Conservation (phyloP, 163 green algal species). For the Coccomyxa subellipsoidea region DNA sequence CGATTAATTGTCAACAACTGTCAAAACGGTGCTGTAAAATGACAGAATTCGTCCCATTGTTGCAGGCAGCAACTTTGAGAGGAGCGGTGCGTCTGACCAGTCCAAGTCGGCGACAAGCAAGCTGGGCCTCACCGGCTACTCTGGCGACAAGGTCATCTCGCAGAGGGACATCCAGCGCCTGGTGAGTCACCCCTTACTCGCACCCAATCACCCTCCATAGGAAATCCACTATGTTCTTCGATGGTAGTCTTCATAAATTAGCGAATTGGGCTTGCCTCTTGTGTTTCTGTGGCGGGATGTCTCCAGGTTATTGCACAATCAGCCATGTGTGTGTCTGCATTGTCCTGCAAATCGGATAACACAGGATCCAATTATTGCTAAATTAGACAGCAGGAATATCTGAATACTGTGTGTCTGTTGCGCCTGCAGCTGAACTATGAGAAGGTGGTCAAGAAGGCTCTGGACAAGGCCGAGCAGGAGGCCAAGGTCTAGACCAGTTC, state of each 20-base stretch:
- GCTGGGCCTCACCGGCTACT: not conserved
- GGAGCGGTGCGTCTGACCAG: not conserved
- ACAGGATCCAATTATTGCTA: too few relatives aligned
- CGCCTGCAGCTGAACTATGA: conserved; percentile 11
- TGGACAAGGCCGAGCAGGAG: conserved; percentile 17
- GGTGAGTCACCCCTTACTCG: not conserved
- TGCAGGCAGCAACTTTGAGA: conserved; percentile 13
- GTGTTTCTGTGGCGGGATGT: not conserved
- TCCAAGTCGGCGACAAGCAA: not conserved
- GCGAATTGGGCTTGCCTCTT: too few relatives aligned
- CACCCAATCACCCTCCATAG: too few relatives aligned
- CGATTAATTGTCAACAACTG: too few relatives aligned
- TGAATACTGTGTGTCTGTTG: not conserved
- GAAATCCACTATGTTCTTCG: too few relatives aligned
- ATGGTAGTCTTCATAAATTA: too few relatives aligned
- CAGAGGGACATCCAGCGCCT: conserved; percentile 20
- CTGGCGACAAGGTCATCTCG: conserved; percentile 10
- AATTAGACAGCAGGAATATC: too few relatives aligned
- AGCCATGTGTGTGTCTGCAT: not conserved
- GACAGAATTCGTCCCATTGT: not conserved
- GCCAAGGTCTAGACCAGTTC: too few relatives aligned
- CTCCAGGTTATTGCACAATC: not conserved
- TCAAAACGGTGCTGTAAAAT: too few relatives aligned
- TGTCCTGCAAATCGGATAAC: not conserved
- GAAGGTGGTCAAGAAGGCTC: conserved; percentile 14